These are phyloP conservation scores for Monosporascus sp. DNA, from an alignment of 2,329 filamentous ascomycete genomes.

Conservation along the genomic window DNA sequence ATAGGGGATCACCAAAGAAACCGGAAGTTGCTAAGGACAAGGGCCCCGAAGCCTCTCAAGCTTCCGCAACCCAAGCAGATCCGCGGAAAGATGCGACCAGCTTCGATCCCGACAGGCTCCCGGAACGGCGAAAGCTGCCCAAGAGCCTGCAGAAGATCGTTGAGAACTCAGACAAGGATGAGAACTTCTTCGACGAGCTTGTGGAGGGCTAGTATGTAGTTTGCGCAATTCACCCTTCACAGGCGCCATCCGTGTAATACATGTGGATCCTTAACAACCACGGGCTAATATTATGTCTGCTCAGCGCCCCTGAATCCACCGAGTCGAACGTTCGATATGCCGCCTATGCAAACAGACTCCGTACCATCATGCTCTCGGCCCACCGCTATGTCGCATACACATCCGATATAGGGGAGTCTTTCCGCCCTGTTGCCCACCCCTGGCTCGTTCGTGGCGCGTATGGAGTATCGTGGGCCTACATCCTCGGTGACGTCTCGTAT, in stretches of 20 bases:
- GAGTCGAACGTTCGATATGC: constrained; percentile 86
- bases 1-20: constrained; percentile 24
- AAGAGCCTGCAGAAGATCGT: constrained; percentile 52
- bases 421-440: constrained; percentile 87
- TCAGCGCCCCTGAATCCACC: constrained; percentile 70
- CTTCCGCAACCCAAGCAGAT: constrained; percentile 18
- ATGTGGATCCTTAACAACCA: constrained; percentile 6
- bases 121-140: constrained; percentile 47
- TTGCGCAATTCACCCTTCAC: constrained; percentile 1
- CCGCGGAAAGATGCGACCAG: constrained; percentile 26
- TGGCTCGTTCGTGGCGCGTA: constrained; percentile 78
- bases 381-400: constrained; percentile 98
- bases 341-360: constrained; percentile 79
- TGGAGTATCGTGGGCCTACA: constrained; percentile 86
- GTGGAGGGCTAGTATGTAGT: constrained; percentile 69
- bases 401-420: constrained; percentile 92
- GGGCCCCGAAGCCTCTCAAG: constrained; percentile 15
- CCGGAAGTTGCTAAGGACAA: constrained; percentile 20
- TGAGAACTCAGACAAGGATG: constrained; percentile 56
- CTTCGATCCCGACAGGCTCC: constrained; percentile 44
- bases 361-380: constrained; percentile 82
- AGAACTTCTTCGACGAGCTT: constrained; percentile 71
- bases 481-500: constrained; percentile 83
- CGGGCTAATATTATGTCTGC: constrained; percentile 8
- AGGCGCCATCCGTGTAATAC: not conserved